Evolutionary conservation across 1,284 basidiomycete species (phyloP).

Genomic region (Irpex rosettiformis): DNA sequence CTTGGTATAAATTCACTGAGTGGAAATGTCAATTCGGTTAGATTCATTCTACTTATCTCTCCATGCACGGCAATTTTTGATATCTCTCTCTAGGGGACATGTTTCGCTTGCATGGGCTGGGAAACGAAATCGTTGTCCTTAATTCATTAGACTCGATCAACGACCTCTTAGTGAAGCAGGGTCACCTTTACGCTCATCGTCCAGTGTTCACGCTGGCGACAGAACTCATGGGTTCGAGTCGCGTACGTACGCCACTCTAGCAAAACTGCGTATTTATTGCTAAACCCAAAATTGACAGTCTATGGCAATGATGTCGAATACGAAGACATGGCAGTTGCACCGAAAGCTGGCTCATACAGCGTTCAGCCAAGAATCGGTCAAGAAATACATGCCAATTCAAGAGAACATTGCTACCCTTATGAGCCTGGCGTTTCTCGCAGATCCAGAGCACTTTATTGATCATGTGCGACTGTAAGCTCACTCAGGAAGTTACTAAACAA

Average conservation of each 20-base stretch:
- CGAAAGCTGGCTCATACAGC: constrained; percentile 6
- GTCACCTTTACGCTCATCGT: constrained; percentile 39
- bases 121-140: constrained; percentile 12
- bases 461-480: constrained; percentile 4
- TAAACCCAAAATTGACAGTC: neutral
- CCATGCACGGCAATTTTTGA: neutral
- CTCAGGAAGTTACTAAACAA: neutral
- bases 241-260: neutral
- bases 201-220: neutral
- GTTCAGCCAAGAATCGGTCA: neutral
- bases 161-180: constrained; percentile 50
- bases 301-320: constrained; percentile 5
- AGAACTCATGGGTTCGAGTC: constrained; percentile 3
- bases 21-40: constrained; percentile 1
- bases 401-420: neutral
- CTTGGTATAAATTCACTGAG: constrained; percentile 1
- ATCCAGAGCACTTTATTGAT: constrained; percentile 3
- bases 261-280: neutral
- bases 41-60: neutral
- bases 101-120: constrained; percentile 31
- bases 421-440: neutral
- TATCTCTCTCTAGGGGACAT: constrained; percentile 13
- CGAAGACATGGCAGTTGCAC: neutral
- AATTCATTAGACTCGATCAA: constrained; percentile 40
- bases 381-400: neutral